Evolutionary conservation across 805 yeast genomes (phyloP).

Genomic region (Maudiozyma saulgeensis): DNA sequence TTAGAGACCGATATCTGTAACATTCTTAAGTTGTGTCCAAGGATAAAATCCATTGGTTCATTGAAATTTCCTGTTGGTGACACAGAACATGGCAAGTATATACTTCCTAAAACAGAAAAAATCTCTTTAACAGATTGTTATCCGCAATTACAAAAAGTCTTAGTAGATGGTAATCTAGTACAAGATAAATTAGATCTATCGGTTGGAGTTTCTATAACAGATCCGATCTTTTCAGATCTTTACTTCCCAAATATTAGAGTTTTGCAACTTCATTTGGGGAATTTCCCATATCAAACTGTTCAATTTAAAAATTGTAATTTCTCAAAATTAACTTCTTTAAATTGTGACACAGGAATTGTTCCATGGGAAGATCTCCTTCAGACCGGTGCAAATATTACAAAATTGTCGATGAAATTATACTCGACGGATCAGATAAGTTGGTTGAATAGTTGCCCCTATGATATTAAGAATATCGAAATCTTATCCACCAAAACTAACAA

Average conservation of each 20-base stretch:
- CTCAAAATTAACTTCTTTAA: constrained; percentile 5
- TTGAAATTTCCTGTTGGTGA: constrained; percentile 13
- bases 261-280: constrained; percentile 7
- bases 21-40: constrained; percentile 11
- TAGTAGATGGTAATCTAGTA: constrained; percentile 15
- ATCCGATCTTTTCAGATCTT: constrained; percentile 12
- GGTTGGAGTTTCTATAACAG: constrained; percentile 11
- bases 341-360: constrained; percentile 10
- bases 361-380: constrained; percentile 16
- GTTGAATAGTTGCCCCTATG: constrained; percentile 13
- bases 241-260: constrained; percentile 11
- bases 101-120: constrained; percentile 16
- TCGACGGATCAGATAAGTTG: constrained; percentile 13
- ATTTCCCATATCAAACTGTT: constrained; percentile 6
- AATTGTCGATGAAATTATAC: constrained; percentile 9
- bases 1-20: constrained; percentile 2
- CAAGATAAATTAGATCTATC: constrained; percentile 7
- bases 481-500: not conserved
- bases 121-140: constrained; percentile 16
- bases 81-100: constrained; percentile 3
- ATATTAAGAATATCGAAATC: constrained; percentile 4
- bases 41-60: constrained; percentile 11
- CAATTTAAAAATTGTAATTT: constrained; percentile 16
- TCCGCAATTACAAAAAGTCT: constrained; percentile 1
- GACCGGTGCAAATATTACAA: constrained; percentile 3